Percentiles rank a stretch among this genome's conserved stretches.
Conservation (phyloP, 2,329 filamentous ascomycete genomes). For the Neonectria coccinea region DNA sequence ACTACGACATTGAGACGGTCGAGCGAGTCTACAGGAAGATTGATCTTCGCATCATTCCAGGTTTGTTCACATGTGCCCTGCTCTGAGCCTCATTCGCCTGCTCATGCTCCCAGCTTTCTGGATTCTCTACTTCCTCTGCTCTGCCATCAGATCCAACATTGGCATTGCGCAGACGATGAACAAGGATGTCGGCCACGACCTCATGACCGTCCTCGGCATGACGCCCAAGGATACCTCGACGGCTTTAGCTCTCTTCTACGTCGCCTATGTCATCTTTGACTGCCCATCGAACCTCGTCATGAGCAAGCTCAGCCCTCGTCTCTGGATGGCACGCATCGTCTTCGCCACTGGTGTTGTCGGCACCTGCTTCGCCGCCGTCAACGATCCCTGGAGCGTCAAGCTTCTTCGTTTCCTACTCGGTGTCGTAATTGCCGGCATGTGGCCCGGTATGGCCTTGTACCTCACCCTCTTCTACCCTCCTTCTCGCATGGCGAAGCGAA, state of each 20-base stretch:
- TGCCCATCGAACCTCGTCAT: constrained; percentile 90
- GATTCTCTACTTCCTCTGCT: constrained; percentile 91
- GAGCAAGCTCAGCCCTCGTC: constrained; percentile 83
- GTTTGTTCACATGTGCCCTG: constrained; percentile 48
- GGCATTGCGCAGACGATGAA: constrained; percentile 98
- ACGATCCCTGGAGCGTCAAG: constrained; percentile 87
- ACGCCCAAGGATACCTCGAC: constrained; percentile 83
- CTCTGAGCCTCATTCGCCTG: no score
- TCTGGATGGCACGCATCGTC: constrained; percentile 94
- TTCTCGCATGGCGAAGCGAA: constrained; percentile 85
- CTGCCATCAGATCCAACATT: constrained; percentile 90
- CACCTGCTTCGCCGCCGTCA: constrained; percentile 83
- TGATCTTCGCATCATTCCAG: constrained; percentile 70
- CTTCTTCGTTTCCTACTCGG: constrained; percentile 87
- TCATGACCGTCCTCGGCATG: constrained; percentile 77
- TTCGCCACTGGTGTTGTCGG: constrained; percentile 88
- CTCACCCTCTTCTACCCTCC: constrained; percentile 93
- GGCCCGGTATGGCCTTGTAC: constrained; percentile 95
- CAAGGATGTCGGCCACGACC: constrained; percentile 73
- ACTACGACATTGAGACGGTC: constrained; percentile 64
- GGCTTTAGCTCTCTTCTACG: constrained; percentile 89
- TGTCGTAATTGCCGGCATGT: constrained; percentile 91
- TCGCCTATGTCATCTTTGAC: constrained; percentile 91
- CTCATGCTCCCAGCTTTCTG: constrained; percentile 76
- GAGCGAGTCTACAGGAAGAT: constrained; percentile 69